Conservation (phyloP, 257 asterid genomes). For the Solanum paucissectum region DNA sequence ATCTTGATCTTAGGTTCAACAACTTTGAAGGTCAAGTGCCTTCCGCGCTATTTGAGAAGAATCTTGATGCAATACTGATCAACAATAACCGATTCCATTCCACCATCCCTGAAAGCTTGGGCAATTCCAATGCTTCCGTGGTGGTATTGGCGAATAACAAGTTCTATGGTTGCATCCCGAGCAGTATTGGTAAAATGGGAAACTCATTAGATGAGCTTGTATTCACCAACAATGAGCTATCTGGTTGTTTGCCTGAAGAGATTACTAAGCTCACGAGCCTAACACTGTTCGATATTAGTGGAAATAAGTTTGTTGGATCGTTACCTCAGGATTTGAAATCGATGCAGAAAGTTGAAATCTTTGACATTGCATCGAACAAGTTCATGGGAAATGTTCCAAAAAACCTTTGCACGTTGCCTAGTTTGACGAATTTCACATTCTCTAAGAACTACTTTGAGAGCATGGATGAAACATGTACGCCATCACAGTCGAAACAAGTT, state of each 20-base stretch:
- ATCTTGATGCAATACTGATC: constrained; percentile 44
- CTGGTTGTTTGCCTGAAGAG: constrained; percentile 57
- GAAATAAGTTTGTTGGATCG: constrained; percentile 33
- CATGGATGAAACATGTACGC: constrained; percentile 28
- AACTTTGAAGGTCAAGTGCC: constrained; percentile 82
- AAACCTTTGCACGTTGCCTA: constrained; percentile 29
- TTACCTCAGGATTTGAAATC: constrained; percentile 34
- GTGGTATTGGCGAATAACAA: constrained; percentile 39
- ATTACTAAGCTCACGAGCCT: constrained; percentile 28
- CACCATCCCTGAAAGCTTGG: constrained; percentile 38
- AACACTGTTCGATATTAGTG: constrained; percentile 27
- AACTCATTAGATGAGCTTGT: constrained; percentile 36
- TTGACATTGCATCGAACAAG: constrained; percentile 26
- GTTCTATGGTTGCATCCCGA: constrained; percentile 47
- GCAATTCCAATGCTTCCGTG: constrained; percentile 50
- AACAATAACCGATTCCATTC: constrained; percentile 45
- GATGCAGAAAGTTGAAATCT: constrained; percentile 29
- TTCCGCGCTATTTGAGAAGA: constrained; percentile 27
- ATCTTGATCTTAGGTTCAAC: constrained; percentile 67
- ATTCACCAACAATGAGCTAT: constrained; percentile 22
- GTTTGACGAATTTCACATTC: constrained; percentile 30
- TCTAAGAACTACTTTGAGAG: constrained; percentile 32
- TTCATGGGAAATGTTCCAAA: constrained; percentile 39
- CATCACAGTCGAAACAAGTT: constrained; percentile 7
- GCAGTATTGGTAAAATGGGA: constrained; percentile 40